A percentile compares a stretch with the other conserved stretches of the same genome.
These are phyloP conservation scores for baker's yeast (Saccharomyces cerevisiae) DNA, from an alignment of 805 yeast species.

Conservation along the genomic window DNA sequence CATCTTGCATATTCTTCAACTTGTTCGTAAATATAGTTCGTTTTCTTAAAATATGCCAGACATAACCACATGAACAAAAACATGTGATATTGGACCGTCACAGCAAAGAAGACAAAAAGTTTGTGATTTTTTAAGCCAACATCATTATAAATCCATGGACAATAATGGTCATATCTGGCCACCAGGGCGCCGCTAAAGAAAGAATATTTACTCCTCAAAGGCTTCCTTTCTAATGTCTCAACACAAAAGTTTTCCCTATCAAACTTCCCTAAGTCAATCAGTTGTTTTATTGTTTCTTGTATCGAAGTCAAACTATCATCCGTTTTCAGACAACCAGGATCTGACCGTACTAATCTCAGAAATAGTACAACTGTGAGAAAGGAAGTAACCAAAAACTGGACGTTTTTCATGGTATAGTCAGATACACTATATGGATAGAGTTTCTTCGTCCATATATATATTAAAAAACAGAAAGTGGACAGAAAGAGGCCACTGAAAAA, in stretches of 20 bases:
- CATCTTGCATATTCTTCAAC: conserved; percentile 20
- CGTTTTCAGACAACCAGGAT: conserved; percentile 78
- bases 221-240: conserved; percentile 63
- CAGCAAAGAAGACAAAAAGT: conserved; percentile 50
- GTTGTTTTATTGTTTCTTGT: conserved; percentile 42
- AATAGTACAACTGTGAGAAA: conserved; percentile 3
- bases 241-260: conserved; percentile 76
- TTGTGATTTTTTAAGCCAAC: conserved; percentile 85
- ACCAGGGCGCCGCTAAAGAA: conserved; percentile 46
- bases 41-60: conserved; percentile 38
- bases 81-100: conserved; percentile 44
- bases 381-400: neutral
- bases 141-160: conserved; percentile 91
- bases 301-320: conserved; percentile 38
- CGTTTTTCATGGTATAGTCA: conserved; percentile 34
- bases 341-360: conserved; percentile 51
- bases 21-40: conserved; percentile 37
- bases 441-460: conserved; percentile 44
- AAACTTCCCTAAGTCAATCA: conserved; percentile 53
- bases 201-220: conserved; percentile 75
- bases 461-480: conserved; percentile 58
- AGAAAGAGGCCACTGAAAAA: conserved; percentile 73
- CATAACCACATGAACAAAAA: conserved; percentile 36
- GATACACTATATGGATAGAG: conserved; percentile 44
- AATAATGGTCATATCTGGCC: conserved; percentile 83